These are phyloP conservation scores for Globisporangium okanoganense DNA, from an alignment of 352 stramenopile species.

Conservation along the genomic window DNA sequence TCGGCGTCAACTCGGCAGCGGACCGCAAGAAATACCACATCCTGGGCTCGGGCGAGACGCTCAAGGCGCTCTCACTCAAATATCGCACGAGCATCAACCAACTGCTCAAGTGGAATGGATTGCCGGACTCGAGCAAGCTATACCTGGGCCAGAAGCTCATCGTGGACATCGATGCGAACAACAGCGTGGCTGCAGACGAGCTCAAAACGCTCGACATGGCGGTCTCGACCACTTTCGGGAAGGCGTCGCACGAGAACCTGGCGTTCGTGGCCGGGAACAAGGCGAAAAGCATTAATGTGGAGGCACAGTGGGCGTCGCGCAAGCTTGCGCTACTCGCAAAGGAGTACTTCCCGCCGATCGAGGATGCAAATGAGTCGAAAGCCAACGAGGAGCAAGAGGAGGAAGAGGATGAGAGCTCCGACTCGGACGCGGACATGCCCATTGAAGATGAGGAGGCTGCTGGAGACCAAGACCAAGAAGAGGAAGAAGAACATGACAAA, in stretches of 20 bases:
- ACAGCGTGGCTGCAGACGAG: conserved; percentile 41
- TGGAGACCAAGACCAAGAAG: conserved; percentile 12
- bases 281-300: conserved; percentile 42
- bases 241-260: conserved; percentile 59
- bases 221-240: conserved; percentile 46
- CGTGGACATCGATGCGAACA: conserved; percentile 46
- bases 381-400: conserved; percentile 6
- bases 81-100: conserved; percentile 74
- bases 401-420: conserved; percentile 21
- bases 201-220: conserved; percentile 50
- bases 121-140: conserved; percentile 62
- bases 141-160: conserved; percentile 78
- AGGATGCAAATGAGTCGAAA: conserved; percentile 22
- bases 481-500: conserved; percentile 14
- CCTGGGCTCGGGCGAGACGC: conserved; percentile 57
- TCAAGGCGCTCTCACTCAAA: conserved; percentile 68
- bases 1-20: conserved; percentile 26
- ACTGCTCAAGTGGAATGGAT: conserved; percentile 63
- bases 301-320: conserved; percentile 55
- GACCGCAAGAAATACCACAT: conserved; percentile 74
- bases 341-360: conserved; percentile 55
- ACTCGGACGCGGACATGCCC: conserved; percentile 27
- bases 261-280: conserved; percentile 63
- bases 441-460: conserved; percentile 12
- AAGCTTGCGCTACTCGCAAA: conserved; percentile 53